Conservation (phyloP, 352 stramenopile genomes). For the Thraustochytrium sp. region DNA sequence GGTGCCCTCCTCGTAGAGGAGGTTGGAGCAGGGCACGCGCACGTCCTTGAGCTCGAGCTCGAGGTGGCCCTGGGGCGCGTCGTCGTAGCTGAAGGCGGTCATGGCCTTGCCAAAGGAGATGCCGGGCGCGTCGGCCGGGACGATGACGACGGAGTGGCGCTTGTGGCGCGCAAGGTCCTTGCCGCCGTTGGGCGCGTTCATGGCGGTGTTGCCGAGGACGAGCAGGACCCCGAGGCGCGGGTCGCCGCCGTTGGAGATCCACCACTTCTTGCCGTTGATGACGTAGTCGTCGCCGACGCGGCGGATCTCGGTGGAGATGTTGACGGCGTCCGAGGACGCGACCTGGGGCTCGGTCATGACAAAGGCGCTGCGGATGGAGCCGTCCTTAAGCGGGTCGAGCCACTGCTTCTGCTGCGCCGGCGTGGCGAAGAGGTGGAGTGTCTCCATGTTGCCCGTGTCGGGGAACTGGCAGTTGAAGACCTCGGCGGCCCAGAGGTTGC, state of each 20-base stretch:
- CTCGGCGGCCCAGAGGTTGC: conserved; percentile 74
- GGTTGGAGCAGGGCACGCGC: conserved; percentile 43
- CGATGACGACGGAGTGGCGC: conserved; percentile 72
- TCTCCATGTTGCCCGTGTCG: conserved; percentile 97
- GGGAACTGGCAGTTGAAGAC: conserved; percentile 93
- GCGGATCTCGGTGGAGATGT: conserved; percentile 71
- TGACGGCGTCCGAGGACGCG: conserved; percentile 88
- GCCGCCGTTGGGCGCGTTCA: background rate
- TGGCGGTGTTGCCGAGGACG: conserved; percentile 27
- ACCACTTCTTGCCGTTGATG: conserved; percentile 92
- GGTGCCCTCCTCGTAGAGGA: conserved; percentile 66
- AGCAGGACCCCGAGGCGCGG: conserved; percentile 26
- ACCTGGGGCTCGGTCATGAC: conserved; percentile 95
- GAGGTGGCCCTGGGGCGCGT: conserved; percentile 81
- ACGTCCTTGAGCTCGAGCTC: conserved; percentile 66
- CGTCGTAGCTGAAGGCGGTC: conserved; percentile 91
- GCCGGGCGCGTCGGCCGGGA: conserved; percentile 51
- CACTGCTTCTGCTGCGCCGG: conserved; percentile 66
- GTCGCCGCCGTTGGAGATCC: conserved; percentile 54
- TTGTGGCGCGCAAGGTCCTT: conserved; percentile 53
- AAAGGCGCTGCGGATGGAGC: conserved; percentile 86
- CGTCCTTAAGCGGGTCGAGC: conserved; percentile 82
- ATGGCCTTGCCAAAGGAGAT: conserved; percentile 60
- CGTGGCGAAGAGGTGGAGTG: conserved; percentile 64
- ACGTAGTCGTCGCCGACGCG: conserved; percentile 72